Conservation (phyloP, 2,329 filamentous ascomycete genomes). For the Scytalidium lignicola region DNA sequence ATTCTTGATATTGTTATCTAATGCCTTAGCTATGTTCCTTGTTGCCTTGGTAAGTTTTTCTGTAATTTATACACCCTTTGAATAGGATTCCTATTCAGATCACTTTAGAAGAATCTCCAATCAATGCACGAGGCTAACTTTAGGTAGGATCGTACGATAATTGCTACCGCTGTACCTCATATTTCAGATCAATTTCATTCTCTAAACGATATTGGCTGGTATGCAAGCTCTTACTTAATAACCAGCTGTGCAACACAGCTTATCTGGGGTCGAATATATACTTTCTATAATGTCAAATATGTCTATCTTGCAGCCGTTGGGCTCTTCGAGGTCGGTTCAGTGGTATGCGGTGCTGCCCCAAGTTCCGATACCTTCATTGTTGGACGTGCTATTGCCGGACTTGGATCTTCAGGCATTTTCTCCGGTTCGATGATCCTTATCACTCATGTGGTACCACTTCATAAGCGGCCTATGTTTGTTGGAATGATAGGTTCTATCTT, state of each 20-base stretch:
- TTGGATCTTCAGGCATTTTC: conserved; percentile 19
- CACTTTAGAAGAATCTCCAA: too few relatives aligned
- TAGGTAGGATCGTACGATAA: conserved; percentile 25
- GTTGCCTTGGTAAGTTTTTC: conserved; percentile 3
- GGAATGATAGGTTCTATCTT: conserved; percentile 17
- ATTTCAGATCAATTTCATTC: conserved; percentile 31
- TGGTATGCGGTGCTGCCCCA: conserved; percentile 21
- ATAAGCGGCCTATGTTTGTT: conserved; percentile 11
- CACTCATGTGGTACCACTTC: conserved; percentile 11
- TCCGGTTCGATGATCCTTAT: conserved; percentile 20
- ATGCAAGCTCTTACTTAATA: conserved; percentile 27
- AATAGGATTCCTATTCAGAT: too few relatives aligned
- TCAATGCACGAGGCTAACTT: too few relatives aligned
- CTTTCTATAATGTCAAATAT: conserved; percentile 13
- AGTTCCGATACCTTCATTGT: conserved; percentile 22
- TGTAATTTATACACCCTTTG: too few relatives aligned
- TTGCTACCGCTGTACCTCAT: conserved; percentile 30
- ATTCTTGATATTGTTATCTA: background rate
- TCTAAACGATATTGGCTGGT: conserved; percentile 31
- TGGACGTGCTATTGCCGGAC: conserved; percentile 22
- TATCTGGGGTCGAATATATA: conserved; percentile 15
- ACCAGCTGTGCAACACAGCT: conserved; percentile 21
- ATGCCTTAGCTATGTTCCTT: conserved; percentile 1
- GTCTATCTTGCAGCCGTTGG: conserved; percentile 11
- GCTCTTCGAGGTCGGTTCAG: conserved; percentile 25